Evolutionary conservation across 2,329 filamentous ascomycete genomes (phyloP).

Genomic region (Cryphonectria naterciae): DNA sequence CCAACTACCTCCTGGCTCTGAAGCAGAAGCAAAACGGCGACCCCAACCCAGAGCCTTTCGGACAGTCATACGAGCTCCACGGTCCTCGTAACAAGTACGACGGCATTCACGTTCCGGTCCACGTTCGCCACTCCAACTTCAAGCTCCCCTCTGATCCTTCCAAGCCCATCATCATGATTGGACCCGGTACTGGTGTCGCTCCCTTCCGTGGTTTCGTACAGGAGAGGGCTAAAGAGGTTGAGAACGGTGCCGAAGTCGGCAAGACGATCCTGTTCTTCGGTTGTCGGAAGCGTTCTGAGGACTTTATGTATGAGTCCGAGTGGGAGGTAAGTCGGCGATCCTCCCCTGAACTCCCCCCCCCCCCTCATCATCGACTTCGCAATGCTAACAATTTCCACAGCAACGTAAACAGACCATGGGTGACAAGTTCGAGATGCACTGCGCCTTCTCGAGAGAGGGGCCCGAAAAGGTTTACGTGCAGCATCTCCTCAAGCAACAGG

Average conservation of each 20-base stretch:
- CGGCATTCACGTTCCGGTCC: conserved; percentile 90
- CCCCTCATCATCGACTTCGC: not conserved
- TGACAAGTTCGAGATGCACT: conserved; percentile 87
- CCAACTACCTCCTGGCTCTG: conserved; percentile 92
- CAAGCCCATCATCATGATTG: conserved; percentile 94
- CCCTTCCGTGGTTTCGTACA: conserved; percentile 96
- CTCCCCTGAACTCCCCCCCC: not conserved
- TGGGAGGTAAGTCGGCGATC: conserved; percentile 73
- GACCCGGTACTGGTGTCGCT: conserved; percentile 93
- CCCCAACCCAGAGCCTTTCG: conserved; percentile 77
- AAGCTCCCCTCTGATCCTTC: conserved; percentile 94
- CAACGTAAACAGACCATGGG: conserved; percentile 82
- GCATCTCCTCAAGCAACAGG: conserved; percentile 82
- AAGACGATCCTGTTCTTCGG: conserved; percentile 93
- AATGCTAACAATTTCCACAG: conserved; percentile 49
- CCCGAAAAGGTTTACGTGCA: conserved; percentile 95
- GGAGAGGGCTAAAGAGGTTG: conserved; percentile 83
- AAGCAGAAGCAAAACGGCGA: conserved; percentile 97
- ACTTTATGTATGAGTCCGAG: conserved; percentile 90
- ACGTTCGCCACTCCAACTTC: conserved; percentile 98
- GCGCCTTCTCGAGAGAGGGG: conserved; percentile 90
- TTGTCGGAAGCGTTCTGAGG: conserved; percentile 84
- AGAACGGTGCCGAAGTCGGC: conserved; percentile 80
- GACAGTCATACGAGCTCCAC: conserved; percentile 81
- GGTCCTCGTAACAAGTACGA: conserved; percentile 97